Evolutionary conservation across 352 stramenopile genomes (phyloP).

Genomic region (Blastocystis sp.): DNA sequence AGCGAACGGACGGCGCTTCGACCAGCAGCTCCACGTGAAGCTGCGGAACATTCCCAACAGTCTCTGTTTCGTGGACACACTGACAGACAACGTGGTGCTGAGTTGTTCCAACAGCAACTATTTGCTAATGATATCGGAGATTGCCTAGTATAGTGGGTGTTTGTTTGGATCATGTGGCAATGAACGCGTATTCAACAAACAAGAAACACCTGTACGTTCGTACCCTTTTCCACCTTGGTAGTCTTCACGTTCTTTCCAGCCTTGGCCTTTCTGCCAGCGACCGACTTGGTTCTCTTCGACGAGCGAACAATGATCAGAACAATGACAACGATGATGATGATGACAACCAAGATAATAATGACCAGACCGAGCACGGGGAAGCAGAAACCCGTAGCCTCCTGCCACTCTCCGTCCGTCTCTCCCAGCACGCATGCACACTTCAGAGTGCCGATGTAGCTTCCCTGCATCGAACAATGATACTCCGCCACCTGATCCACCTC

Average conservation of each 20-base stretch:
- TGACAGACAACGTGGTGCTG: neutral
- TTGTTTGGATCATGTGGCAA: neutral
- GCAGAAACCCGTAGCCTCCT: neutral
- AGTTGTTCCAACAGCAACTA: slow-evolving; percentile 31
- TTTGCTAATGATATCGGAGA: slow-evolving; percentile 6
- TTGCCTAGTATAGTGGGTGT: neutral
- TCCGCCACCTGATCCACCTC: neutral
- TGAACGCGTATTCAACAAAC: too few relatives aligned
- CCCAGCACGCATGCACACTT: neutral
- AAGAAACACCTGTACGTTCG: too few relatives aligned
- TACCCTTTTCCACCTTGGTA: neutral
- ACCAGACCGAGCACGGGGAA: neutral
- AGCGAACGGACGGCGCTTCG: slow-evolving; percentile 1
- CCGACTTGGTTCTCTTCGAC: neutral
- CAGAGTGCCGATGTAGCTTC: slow-evolving; percentile 1
- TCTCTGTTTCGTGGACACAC: slow-evolving; percentile 23
- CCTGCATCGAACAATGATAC: neutral
- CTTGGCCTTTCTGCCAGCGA: neutral
- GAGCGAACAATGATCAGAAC: neutral
- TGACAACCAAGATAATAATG: neutral
- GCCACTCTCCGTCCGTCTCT: slow-evolving; percentile 10
- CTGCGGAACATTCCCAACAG: slow-evolving; percentile 14
- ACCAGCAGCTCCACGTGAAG: slow-evolving; percentile 37
- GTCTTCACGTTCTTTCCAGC: neutral
- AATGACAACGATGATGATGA: neutral